Evolutionary conservation across 2,329 filamentous ascomycete genomes (phyloP).

Genomic region (Thielaviopsis musarum): DNA sequence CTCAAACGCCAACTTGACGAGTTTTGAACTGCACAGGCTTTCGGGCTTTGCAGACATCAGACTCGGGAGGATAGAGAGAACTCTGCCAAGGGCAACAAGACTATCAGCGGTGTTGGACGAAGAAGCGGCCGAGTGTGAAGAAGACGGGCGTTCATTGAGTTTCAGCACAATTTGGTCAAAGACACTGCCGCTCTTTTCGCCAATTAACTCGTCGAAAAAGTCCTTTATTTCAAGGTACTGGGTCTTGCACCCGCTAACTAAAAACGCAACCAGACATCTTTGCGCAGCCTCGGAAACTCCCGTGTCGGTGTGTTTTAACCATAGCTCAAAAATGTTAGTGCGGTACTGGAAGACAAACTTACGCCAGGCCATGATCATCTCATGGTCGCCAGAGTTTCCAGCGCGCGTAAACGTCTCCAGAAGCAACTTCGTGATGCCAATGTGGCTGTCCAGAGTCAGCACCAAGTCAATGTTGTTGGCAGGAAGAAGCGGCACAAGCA

Average conservation of each 20-base stretch:
- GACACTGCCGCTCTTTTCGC: not conserved
- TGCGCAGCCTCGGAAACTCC: constrained; percentile 1
- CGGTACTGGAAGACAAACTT: not conserved
- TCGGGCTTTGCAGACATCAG: not conserved
- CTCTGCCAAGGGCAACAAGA: not conserved
- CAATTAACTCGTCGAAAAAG: not conserved
- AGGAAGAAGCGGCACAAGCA: constrained; percentile 1
- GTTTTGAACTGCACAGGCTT: not conserved
- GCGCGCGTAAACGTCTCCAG: constrained; percentile 3
- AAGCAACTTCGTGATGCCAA: not conserved
- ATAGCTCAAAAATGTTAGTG: constrained; percentile 6
- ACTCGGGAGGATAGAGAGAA: constrained; percentile 1
- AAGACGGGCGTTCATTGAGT: not conserved
- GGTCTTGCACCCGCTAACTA: not conserved
- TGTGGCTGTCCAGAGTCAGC: not conserved
- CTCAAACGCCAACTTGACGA: not conserved
- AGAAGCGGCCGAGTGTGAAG: not conserved
- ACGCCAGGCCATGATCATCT: constrained; percentile 5
- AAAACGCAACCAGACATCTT: constrained; percentile 1
- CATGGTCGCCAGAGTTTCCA: not conserved
- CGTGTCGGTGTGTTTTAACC: constrained; percentile 5
- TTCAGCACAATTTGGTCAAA: not conserved
- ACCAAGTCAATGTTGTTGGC: constrained; percentile 4
- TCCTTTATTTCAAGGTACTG: not conserved
- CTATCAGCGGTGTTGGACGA: not conserved